Evolutionary conservation across 495 filamentous ascomycete species (phyloP), one percentile per base, ranked within the genome.

Genomic region (Penicillium egyptiacum): DNA sequence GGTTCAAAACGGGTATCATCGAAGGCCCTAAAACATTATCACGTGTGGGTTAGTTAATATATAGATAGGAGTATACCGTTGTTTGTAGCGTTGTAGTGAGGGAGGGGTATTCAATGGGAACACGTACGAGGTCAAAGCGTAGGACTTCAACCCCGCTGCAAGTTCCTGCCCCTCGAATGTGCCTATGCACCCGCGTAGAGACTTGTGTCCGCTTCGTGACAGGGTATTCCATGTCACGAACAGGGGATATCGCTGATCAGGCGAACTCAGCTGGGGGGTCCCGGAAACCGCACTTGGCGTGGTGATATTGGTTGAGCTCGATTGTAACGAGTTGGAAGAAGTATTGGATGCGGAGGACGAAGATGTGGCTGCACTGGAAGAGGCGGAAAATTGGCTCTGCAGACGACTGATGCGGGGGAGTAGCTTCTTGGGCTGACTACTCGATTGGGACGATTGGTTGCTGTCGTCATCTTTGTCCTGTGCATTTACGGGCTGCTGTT

Each of bases 181-280:
- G 60, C 94, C 94, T 64, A 98, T 98, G 79, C 94, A 98, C 30
- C 94, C 94, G 45, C 94, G 88, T 16, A 98, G 81, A 33, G 81
- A 83, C 61, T 84, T 86, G 53, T 80, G 70, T 16, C 81, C 83
- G 55, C 81, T 80, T 23, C 77, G 77, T 4, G 82, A 84, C 26
- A 89, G 50, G 1, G 83, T 89, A 70, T 96, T 96, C 94, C 95
- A 98, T 0, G 94, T 98, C 14, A 98, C 89, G 69, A 98, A 98
- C 14, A 98, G 79, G 5, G 94, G 94, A 56, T 77, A 72, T 40
- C 60, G 62, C 42, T 64, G 67, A 40, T 72, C 57, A 3, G 42
- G 22, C n/a, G 64, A 53, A 63, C 68, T 64, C 53, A 63, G 47
- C 33, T 56, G 48, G 17, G 57, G 26, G 1, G 52, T 56, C 31